Conservation (phyloP, 1,284 basidiomycete species). For the Melampsora americana region DNA sequence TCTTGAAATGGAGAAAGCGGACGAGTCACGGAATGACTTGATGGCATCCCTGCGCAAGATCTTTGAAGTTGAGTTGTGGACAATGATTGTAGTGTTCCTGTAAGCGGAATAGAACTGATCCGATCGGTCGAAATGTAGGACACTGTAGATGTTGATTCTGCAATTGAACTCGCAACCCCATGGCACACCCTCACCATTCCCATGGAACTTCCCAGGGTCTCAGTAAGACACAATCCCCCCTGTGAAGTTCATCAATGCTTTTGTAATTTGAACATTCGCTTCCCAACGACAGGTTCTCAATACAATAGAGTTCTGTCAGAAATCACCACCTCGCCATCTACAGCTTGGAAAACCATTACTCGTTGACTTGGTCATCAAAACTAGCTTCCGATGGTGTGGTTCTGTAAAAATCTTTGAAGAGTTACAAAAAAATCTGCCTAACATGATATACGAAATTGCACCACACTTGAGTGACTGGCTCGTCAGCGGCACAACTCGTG, state of each 20-base stretch:
- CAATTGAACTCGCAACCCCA: background rate
- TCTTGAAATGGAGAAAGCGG: background rate
- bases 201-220: conserved; percentile 1
- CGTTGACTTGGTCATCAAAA: conserved; percentile 13
- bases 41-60: background rate
- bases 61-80: conserved; percentile 1
- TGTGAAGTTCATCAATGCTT: background rate
- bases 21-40: background rate
- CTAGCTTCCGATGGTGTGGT: conserved; percentile 19
- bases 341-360: conserved; percentile 20
- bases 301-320: background rate
- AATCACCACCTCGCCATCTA: background rate
- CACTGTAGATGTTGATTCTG: background rate
- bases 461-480: conserved; percentile 15
- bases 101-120: background rate
- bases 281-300: conserved; percentile 26
- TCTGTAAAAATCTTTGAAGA: no score
- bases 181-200: conserved; percentile 13
- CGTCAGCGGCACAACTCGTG: conserved; percentile 13
- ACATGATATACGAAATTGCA: conserved; percentile 20
- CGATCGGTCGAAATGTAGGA: background rate
- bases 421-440: background rate
- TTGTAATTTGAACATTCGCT: conserved; percentile 1
- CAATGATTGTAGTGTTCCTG: background rate
- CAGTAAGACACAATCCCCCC: background rate